Evolutionary conservation across 192 early-diverging fungal species (phyloP).

Genomic region (Coemansia sp.): DNA sequence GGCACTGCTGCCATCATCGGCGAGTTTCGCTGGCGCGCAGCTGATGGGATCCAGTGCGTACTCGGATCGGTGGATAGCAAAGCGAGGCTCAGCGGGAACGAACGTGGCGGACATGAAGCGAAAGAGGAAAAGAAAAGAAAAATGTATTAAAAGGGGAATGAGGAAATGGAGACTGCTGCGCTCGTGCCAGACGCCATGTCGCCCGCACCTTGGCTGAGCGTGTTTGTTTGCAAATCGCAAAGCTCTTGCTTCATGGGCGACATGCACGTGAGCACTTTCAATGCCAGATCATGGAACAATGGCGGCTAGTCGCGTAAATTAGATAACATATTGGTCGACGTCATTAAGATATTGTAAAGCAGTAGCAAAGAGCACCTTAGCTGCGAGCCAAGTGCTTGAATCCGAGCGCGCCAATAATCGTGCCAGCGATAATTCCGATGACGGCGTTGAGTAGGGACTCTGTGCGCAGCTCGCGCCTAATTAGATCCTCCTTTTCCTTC

Average conservation of each 20-base stretch:
- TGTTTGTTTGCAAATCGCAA: not conserved
- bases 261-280: not conserved
- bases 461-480: conserved; percentile 33
- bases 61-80: conserved; percentile 26
- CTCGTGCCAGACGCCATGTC: too few relatives aligned
- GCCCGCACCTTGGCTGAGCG: too few relatives aligned
- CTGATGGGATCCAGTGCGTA: conserved; percentile 37
- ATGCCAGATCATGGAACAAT: too few relatives aligned
- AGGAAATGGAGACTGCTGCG: too few relatives aligned
- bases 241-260: not conserved
- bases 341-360: too few relatives aligned
- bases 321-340: too few relatives aligned
- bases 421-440: conserved; percentile 32
- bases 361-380: not conserved
- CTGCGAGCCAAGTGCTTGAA: conserved; percentile 20
- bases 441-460: conserved; percentile 38
- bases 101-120: conserved; percentile 1
- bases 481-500: conserved; percentile 20
- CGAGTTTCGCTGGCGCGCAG: conserved; percentile 12
- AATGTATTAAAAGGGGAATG: too few relatives aligned
- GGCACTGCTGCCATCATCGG: not conserved
- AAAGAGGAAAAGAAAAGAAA: too few relatives aligned
- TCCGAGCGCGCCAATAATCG: conserved; percentile 17
- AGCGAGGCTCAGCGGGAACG: conserved; percentile 34
- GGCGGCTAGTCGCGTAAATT: too few relatives aligned